Conservation (phyloP, 805 yeast genomes). For the Candida krabiensis region DNA sequence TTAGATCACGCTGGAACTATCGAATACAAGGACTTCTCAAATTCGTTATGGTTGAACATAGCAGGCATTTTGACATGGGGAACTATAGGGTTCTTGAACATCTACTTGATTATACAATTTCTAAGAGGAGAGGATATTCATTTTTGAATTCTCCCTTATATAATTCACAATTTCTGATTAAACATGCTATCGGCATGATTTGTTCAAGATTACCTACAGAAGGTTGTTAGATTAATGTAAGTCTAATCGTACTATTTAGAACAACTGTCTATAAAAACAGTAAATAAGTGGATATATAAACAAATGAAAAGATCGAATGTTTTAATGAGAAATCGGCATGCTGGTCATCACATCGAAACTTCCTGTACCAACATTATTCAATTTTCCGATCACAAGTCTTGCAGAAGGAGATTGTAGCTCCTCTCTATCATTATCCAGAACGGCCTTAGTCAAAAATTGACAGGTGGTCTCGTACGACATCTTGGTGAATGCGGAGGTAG, state of each 20-base stretch:
- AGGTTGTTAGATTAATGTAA: too few relatives aligned
- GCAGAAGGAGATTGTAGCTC: constrained; percentile 90
- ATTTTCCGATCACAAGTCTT: constrained; percentile 86
- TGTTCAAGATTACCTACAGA: too few relatives aligned
- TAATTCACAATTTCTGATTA: too few relatives aligned
- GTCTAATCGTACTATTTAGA: too few relatives aligned
- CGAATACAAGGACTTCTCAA: constrained; percentile 54
- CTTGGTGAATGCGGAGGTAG: constrained; percentile 95
- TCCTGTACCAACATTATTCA: constrained; percentile 94
- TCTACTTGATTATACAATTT: constrained; percentile 44
- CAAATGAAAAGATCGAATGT: too few relatives aligned
- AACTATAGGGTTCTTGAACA: constrained; percentile 67
- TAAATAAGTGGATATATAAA: too few relatives aligned
- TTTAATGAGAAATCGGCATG: constrained; percentile 45
- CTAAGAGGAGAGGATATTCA: constrained; percentile 35
- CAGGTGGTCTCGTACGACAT: constrained; percentile 99
- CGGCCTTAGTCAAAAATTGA: constrained; percentile 95
- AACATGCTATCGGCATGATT: too few relatives aligned
- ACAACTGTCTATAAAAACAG: too few relatives aligned
- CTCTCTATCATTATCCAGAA: constrained; percentile 87
- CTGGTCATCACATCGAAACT: constrained; percentile 76
- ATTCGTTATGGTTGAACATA: constrained; percentile 56
- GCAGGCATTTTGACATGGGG: constrained; percentile 64
- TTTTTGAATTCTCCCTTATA: constrained; percentile 21
- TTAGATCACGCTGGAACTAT: constrained; percentile 13